Evolutionary conservation across 2,329 filamentous ascomycete species (phyloP).

Genomic region (Coniochaeta sp.): DNA sequence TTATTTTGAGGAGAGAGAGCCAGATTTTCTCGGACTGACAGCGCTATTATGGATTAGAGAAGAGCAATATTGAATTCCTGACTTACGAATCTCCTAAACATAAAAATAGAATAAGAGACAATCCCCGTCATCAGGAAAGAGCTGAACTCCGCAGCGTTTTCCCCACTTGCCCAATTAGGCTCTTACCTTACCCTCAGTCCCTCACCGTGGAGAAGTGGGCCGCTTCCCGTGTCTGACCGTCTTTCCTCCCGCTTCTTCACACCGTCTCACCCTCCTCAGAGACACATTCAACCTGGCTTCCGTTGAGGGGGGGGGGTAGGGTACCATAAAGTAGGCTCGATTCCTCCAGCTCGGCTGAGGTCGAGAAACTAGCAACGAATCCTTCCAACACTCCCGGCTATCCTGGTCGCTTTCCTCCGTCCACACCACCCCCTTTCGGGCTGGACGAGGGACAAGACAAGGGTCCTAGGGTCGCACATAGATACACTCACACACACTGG

Average conservation of each 20-base stretch:
- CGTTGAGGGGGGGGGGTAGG: too few species aligned
- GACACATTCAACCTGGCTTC: neutral
- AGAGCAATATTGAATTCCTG: neutral
- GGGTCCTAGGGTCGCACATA: neutral
- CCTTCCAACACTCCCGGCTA: neutral
- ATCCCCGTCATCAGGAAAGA: neutral
- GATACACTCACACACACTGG: neutral
- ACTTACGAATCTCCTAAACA: neutral
- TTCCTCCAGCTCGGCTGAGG: neutral
- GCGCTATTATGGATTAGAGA: neutral
- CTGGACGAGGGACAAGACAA: neutral
- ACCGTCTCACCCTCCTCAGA: neutral
- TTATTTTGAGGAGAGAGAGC: neutral
- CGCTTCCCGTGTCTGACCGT: slow-evolving; percentile 1
- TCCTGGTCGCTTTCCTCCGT: neutral
- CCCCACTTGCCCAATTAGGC: neutral
- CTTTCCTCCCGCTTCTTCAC: neutral
- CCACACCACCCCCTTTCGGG: neutral
- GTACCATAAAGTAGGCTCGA: neutral
- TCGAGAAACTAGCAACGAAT: neutral
- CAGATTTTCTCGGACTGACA: neutral
- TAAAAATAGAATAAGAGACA: neutral
- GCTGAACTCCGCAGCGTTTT: neutral
- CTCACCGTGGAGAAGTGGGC: neutral
- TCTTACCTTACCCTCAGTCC: neutral